Evolutionary conservation across 208 protist species (phyloP).

Genomic region (Acanthamoeba triangularis): DNA sequence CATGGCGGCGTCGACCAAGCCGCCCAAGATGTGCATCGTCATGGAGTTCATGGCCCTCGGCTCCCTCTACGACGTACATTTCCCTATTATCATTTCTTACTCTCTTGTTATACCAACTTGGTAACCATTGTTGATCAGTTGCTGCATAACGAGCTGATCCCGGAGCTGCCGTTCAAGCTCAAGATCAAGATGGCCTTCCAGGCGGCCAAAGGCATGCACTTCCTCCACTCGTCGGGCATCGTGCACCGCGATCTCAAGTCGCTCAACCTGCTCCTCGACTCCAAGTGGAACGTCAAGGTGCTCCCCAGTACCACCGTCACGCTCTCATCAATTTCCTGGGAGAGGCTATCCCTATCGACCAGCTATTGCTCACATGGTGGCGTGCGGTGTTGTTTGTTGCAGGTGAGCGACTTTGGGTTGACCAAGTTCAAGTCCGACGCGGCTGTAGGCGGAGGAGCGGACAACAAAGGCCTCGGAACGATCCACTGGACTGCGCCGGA

Average conservation of each 20-base stretch:
- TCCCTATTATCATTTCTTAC: not conserved
- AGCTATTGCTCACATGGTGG: too few species aligned
- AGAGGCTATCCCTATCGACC: too few species aligned
- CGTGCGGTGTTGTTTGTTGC: not conserved
- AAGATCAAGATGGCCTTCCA: slow-evolving; percentile 26
- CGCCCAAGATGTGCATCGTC: slow-evolving; percentile 53
- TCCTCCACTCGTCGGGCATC: slow-evolving; percentile 23
- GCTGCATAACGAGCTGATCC: not conserved
- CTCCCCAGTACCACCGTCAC: too few species aligned
- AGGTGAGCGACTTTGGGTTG: slow-evolving; percentile 76
- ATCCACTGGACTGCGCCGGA: not conserved
- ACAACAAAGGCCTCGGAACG: not conserved
- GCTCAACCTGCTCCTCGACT: slow-evolving; percentile 20
- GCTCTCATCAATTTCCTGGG: too few species aligned
- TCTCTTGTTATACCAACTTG: too few species aligned
- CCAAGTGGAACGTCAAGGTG: slow-evolving; percentile 53
- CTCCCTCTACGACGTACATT: not conserved
- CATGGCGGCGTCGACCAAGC: slow-evolving; percentile 46
- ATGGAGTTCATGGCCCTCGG: slow-evolving; percentile 37
- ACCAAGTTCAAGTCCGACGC: not conserved
- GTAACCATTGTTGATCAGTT: not conserved
- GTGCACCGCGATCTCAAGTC: slow-evolving; percentile 38
- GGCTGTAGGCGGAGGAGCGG: not conserved
- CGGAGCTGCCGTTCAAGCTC: slow-evolving; percentile 6
- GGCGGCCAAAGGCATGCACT: slow-evolving; percentile 40